phyloP scores from a whole-genome alignment of 192 early-diverging fungal genomes.

The Funneliformis geosporum region DNA sequence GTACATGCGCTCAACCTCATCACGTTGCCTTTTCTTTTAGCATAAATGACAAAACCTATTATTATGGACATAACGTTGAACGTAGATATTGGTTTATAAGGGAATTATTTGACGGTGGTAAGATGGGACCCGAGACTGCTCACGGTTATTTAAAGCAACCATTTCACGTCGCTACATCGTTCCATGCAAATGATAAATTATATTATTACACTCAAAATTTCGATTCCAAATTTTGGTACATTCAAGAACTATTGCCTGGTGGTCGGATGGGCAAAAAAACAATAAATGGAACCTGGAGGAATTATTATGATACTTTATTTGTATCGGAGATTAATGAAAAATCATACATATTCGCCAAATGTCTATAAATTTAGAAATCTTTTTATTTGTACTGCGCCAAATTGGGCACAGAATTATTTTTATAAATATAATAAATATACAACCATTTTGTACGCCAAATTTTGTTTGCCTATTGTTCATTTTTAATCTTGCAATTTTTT shows the following conservation, averaged over 20 bases:
- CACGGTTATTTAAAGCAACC: not conserved
- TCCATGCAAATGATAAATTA: not conserved
- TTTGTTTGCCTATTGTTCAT: too few species aligned
- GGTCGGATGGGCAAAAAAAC: slow-evolving; percentile 8
- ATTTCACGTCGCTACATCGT: not conserved
- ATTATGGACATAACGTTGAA: slow-evolving; percentile 4
- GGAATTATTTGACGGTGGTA: slow-evolving; percentile 15
- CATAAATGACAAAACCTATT: not conserved
- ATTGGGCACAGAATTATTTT: too few species aligned
- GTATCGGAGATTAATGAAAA: not conserved
- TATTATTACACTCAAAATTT: slow-evolving; percentile 6
- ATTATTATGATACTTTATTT: not conserved
- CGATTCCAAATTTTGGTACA: not conserved
- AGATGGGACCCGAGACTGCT: not conserved
- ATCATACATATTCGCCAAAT: not conserved
- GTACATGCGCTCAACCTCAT: not conserved
- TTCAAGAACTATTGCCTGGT: not conserved
- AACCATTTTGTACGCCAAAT: too few species aligned
- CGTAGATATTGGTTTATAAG: slow-evolving; percentile 3
- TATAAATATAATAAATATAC: too few species aligned
- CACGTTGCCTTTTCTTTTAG: not conserved
- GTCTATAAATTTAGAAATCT: not conserved
- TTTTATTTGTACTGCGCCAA: too few species aligned
- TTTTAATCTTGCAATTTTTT: too few species aligned
- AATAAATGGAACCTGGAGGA: not conserved